Conservation (phyloP, 164 flowering plant species). For the Saururus chinensis region DNA sequence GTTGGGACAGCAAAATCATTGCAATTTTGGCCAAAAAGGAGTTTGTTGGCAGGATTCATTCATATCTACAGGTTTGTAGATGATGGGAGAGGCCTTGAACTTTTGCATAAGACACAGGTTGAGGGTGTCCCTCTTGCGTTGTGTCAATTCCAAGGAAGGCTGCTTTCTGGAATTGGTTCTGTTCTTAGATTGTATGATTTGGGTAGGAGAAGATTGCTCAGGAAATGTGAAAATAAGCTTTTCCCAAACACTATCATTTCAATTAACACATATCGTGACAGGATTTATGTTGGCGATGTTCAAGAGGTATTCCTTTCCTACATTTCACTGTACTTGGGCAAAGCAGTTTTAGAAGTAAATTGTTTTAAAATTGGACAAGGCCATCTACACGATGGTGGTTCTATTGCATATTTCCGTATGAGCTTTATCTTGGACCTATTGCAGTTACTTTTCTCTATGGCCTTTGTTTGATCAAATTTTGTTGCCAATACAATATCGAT, state of each 20-base stretch:
- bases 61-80: conserved; percentile 91
- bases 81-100: conserved; percentile 84
- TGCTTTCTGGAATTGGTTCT: conserved; percentile 91
- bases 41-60: conserved; percentile 54
- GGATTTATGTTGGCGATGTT: conserved; percentile 95
- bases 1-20: conserved; percentile 94
- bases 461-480: too few species aligned
- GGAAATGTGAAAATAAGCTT: conserved; percentile 96
- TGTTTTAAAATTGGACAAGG: too few species aligned
- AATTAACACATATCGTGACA: conserved; percentile 87
- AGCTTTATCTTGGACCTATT: neutral
- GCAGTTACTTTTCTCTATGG: neutral
- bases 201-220: conserved; percentile 78
- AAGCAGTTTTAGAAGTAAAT: neutral
- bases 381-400: too few species aligned
- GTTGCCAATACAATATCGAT: too few species aligned
- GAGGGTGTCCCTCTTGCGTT: conserved; percentile 94
- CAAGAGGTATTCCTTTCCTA: conserved; percentile 65
- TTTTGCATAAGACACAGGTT: conserved; percentile 94
- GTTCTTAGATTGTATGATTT: conserved; percentile 88
- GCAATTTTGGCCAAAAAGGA: conserved; percentile 83
- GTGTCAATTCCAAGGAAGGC: conserved; percentile 89
- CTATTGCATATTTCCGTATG: too few species aligned
- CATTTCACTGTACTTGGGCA: neutral
- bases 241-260: conserved; percentile 84